These are phyloP conservation scores for Aphanomyces stellatus DNA, from an alignment of 352 stramenopile genomes.

Conservation along the genomic window DNA sequence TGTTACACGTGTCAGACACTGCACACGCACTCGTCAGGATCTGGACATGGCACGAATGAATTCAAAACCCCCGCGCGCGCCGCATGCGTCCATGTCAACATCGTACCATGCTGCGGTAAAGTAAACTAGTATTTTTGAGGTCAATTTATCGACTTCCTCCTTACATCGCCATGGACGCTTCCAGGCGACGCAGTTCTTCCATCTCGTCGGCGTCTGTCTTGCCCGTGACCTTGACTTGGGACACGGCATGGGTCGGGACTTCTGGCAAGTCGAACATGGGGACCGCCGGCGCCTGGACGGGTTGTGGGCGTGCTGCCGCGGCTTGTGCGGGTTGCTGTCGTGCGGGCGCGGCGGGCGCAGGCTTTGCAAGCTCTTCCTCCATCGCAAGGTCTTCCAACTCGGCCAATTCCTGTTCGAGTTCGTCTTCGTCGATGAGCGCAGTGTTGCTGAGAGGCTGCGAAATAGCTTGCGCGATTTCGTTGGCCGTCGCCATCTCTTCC, in stretches of 20 bases:
- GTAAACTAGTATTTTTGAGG: too few relatives aligned
- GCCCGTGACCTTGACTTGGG: conserved; percentile 68
- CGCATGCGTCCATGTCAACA: too few relatives aligned
- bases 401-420: conserved; percentile 91
- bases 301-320: conserved; percentile 21
- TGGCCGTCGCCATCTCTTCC: conserved; percentile 93
- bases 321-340: conserved; percentile 22
- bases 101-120: too few relatives aligned
- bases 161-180: conserved; percentile 81
- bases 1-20: too few relatives aligned
- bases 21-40: too few relatives aligned
- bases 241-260: conserved; percentile 62
- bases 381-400: conserved; percentile 90
- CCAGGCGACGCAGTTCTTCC: conserved; percentile 71
- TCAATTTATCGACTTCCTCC: too few relatives aligned
- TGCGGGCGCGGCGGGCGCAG: conserved; percentile 23
- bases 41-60: too few relatives aligned
- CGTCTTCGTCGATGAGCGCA: conserved; percentile 89
- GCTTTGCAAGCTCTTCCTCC: conserved; percentile 66
- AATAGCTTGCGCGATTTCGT: conserved; percentile 92
- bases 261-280: conserved; percentile 64
- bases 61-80: too few relatives aligned
- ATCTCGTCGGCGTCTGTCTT: conserved; percentile 74
- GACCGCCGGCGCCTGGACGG: conserved; percentile 4
- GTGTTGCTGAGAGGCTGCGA: conserved; percentile 90